These are phyloP conservation scores for Plasmodium gaboni DNA, from an alignment of 169 alveolate genomes.

Conservation along the genomic window DNA sequence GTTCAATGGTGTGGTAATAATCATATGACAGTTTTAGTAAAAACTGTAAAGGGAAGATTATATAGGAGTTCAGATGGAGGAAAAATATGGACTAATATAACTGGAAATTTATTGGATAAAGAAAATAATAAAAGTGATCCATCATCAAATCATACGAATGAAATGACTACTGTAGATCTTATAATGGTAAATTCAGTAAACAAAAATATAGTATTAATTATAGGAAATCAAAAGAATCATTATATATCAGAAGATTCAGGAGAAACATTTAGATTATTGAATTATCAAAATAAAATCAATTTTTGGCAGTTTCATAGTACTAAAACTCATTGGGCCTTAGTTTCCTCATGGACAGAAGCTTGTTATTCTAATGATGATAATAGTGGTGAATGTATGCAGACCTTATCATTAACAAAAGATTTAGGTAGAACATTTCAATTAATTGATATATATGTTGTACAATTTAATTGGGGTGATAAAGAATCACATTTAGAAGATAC, in stretches of 20 bases:
- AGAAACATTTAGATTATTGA: slow-evolving; percentile 83
- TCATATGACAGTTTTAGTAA: slow-evolving; percentile 86
- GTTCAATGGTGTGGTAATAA: slow-evolving; percentile 90
- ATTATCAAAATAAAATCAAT: slow-evolving; percentile 85
- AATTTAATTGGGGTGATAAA: slow-evolving; percentile 94
- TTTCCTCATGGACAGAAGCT: slow-evolving; percentile 91
- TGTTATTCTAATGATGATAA: slow-evolving; percentile 80
- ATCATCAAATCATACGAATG: slow-evolving; percentile 34
- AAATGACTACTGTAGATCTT: slow-evolving; percentile 78
- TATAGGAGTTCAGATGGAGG: slow-evolving; percentile 89
- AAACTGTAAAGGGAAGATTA: slow-evolving; percentile 88
- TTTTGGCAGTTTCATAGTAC: slow-evolving; percentile 89
- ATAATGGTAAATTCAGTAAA: slow-evolving; percentile 85
- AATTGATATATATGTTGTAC: slow-evolving; percentile 91
- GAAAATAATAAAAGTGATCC: slow-evolving; percentile 36
- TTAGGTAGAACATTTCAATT: slow-evolving; percentile 89
- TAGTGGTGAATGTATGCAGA: slow-evolving; percentile 91
- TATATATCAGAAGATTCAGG: slow-evolving; percentile 85
- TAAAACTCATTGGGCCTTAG: slow-evolving; percentile 88
- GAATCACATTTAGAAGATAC: slow-evolving; percentile 79
- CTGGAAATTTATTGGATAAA: slow-evolving; percentile 79
- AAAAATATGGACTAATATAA: slow-evolving; percentile 90
- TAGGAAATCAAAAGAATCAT: slow-evolving; percentile 86
- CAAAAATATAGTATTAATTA: slow-evolving; percentile 84
- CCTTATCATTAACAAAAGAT: slow-evolving; percentile 89